Percentiles rank a stretch among this genome's conserved stretches.
These are phyloP conservation scores for Chaetomiaceae sp. DNA, from an alignment of 2,329 filamentous ascomycete genomes.

Conservation along the genomic window DNA sequence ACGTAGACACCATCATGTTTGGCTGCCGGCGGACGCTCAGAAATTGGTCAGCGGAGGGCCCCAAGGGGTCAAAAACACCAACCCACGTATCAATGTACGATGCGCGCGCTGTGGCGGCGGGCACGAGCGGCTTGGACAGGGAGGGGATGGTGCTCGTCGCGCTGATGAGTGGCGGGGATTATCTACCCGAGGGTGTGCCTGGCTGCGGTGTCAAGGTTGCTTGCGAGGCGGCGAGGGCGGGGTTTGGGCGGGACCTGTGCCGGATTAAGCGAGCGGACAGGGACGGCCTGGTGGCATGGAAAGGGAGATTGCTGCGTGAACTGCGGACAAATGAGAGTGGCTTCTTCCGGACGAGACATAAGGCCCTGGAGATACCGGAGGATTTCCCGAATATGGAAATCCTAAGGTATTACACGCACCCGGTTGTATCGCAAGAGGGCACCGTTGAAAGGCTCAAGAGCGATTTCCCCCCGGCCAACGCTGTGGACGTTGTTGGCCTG, in stretches of 20 bases:
- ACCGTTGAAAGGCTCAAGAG: constrained; percentile 52
- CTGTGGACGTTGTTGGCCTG: constrained; percentile 62
- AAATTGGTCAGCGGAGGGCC: constrained; percentile 75
- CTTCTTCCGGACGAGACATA: constrained; percentile 73
- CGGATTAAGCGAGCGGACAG: constrained; percentile 56
- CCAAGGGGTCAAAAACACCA: constrained; percentile 57
- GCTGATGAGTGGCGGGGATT: constrained; percentile 93
- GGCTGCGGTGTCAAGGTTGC: constrained; percentile 85
- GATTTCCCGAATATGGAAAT: constrained; percentile 77
- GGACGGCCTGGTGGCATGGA: constrained; percentile 63
- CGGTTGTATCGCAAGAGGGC: constrained; percentile 65
- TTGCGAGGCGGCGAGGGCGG: constrained; percentile 82
- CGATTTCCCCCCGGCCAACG: constrained; percentile 56
- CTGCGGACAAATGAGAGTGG: constrained; percentile 78
- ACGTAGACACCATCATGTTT: constrained; percentile 98
- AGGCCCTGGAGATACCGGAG: constrained; percentile 68
- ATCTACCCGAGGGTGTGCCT: constrained; percentile 80
- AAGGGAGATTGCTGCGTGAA: constrained; percentile 66
- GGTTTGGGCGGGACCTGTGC: constrained; percentile 76
- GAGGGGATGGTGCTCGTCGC: constrained; percentile 93
- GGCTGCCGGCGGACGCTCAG: constrained; percentile 74
- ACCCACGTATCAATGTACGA: constrained; percentile 87
- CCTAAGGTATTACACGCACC: constrained; percentile 81
- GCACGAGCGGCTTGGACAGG: constrained; percentile 62
- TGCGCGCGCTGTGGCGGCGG: constrained; percentile 47